phyloP scores from a whole-genome alignment of 2,329 filamentous ascomycete species.

The Myriosclerotinia scirpicola region DNA sequence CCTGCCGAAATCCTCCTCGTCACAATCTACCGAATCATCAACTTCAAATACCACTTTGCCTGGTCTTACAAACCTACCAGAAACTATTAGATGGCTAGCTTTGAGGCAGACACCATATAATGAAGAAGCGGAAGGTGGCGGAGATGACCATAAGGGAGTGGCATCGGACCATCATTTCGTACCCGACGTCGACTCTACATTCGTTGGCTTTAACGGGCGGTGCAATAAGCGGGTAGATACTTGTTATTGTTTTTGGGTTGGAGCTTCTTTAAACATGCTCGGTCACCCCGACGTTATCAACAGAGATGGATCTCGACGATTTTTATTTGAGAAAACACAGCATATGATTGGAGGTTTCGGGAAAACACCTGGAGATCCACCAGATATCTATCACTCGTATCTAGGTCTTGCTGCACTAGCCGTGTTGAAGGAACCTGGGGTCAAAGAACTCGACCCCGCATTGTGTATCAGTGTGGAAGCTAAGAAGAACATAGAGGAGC shows the following conservation, averaged over 20 bases:
- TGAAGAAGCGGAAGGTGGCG: constrained; percentile 44
- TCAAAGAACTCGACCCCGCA: constrained; percentile 71
- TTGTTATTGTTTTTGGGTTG: constrained; percentile 94
- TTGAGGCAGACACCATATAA: constrained; percentile 64
- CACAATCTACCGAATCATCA: constrained; percentile 20
- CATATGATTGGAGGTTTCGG: constrained; percentile 81
- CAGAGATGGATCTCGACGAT: constrained; percentile 63
- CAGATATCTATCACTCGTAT: constrained; percentile 85
- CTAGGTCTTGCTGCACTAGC: constrained; percentile 80
- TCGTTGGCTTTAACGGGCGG: constrained; percentile 83
- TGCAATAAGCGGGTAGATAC: constrained; percentile 92
- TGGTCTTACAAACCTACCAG: constrained; percentile 42
- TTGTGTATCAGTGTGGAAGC: constrained; percentile 71
- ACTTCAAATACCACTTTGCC: constrained; percentile 35
- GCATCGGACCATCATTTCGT: constrained; percentile 14
- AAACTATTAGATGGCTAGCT: constrained; percentile 55
- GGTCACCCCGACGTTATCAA: constrained; percentile 58
- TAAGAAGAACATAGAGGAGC: constrained; percentile 48
- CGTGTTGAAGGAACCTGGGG: constrained; percentile 65
- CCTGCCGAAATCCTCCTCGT: constrained; percentile 31
- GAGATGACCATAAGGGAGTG: constrained; percentile 25
- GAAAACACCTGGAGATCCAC: constrained; percentile 66
- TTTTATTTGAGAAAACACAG: constrained; percentile 82
- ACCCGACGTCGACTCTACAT: constrained; percentile 32
- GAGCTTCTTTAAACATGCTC: constrained; percentile 63